Conservation (phyloP, 176 grass and related monocot species). For the Calamus simplicifolius region DNA sequence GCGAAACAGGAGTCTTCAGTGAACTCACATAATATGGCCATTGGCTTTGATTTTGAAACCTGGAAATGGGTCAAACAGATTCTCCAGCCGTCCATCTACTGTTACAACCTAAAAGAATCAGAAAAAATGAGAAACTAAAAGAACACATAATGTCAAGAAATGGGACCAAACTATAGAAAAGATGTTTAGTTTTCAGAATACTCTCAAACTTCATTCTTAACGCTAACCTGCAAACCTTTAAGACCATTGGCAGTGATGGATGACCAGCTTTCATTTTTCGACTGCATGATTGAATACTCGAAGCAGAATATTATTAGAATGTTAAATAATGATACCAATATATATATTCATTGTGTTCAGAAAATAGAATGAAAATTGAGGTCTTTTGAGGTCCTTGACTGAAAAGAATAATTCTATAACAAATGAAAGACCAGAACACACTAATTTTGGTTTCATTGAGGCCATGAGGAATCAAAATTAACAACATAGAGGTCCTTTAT, state of each 20-base stretch:
- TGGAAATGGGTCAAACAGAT: constrained; percentile 44
- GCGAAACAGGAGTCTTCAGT: background rate
- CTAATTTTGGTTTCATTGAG: too few species aligned
- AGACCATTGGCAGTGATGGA: constrained; percentile 58
- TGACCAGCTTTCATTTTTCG: constrained; percentile 56
- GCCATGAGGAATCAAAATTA: too few species aligned
- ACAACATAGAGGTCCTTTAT: too few species aligned
- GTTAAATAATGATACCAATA: too few species aligned
- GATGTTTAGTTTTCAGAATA: background rate
- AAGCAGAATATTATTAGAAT: background rate
- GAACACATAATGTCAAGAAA: background rate
- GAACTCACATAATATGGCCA: constrained; percentile 59
- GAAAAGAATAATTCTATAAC: too few species aligned
- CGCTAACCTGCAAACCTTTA: constrained; percentile 68
- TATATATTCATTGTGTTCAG: too few species aligned
- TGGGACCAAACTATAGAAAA: background rate
- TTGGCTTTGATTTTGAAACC: constrained; percentile 47
- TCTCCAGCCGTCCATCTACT: constrained; percentile 47
- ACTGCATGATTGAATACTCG: constrained; percentile 21
- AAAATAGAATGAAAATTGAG: too few species aligned
- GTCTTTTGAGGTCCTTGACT: too few species aligned
- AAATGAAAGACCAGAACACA: too few species aligned
- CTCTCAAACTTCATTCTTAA: constrained; percentile 14
- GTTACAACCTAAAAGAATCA: constrained; percentile 40
- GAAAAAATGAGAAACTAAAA: constrained; percentile 6